A percentile compares a stretch with the other conserved stretches of the same genome.
Conservation (phyloP, 345 rosid species). For the Geranium rotundifolium region DNA sequence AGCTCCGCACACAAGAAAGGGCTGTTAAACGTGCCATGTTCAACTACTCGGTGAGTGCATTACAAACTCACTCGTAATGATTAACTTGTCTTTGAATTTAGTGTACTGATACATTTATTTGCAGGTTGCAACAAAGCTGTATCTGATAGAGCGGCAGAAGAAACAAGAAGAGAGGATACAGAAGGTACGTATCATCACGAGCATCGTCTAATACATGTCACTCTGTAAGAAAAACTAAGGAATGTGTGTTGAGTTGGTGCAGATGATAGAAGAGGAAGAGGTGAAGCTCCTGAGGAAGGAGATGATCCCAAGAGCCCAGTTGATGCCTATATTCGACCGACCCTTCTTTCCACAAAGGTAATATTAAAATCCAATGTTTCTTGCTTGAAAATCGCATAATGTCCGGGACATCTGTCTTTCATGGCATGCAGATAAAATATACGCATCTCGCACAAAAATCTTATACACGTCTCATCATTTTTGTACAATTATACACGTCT, state of each 20-base stretch:
- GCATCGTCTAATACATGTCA: background rate
- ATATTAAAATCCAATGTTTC: too few species aligned
- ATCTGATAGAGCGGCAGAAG: slow-evolving; percentile 38
- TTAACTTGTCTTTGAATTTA: background rate
- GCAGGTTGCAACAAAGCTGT: slow-evolving; percentile 70
- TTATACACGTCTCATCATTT: background rate
- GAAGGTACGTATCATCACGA: slow-evolving; percentile 27
- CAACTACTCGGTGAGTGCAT: slow-evolving; percentile 55
- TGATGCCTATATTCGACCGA: slow-evolving; percentile 73
- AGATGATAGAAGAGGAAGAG: slow-evolving; percentile 81
- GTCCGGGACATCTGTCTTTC: too few species aligned
- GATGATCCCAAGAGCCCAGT: slow-evolving; percentile 78
- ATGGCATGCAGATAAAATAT: background rate
- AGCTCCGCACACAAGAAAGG: slow-evolving; percentile 68
- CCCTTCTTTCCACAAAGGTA: slow-evolving; percentile 80
- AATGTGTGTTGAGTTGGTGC: slow-evolving; percentile 2
- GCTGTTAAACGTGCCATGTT: slow-evolving; percentile 73
- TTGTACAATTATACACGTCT: too few species aligned
- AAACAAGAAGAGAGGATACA: slow-evolving; percentile 51
- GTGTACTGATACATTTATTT: background rate
- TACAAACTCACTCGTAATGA: too few species aligned
- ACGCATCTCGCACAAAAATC: background rate
- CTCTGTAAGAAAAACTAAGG: background rate
- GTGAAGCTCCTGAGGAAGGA: slow-evolving; percentile 56
- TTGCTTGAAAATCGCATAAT: too few species aligned